A percentile compares a stretch with the other conserved stretches of the same genome.
phyloP scores from a whole-genome alignment of 345 rosid genomes.

The Bretschneidera sinensis region DNA sequence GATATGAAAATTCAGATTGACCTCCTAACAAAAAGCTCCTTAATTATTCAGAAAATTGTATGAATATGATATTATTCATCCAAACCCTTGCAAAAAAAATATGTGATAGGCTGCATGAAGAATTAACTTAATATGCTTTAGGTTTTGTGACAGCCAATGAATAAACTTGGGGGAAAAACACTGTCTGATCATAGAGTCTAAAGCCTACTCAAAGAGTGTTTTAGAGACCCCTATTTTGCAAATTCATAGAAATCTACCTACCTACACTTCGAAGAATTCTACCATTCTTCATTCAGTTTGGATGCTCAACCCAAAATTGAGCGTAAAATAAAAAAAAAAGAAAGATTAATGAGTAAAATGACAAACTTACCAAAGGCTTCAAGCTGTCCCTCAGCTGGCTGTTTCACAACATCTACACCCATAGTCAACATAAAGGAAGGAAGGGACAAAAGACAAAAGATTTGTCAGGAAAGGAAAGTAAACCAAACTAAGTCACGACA shows the following conservation, averaged over 20 bases:
- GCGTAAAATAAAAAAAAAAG: not conserved
- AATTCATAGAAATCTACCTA: not conserved
- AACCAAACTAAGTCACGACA: not conserved
- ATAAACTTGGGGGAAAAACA: not conserved
- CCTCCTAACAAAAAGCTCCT: too few relatives aligned
- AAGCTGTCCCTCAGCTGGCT: conserved; percentile 58
- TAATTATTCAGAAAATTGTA: too few relatives aligned
- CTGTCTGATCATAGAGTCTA: too few relatives aligned
- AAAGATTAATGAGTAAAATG: not conserved
- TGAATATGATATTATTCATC: too few relatives aligned
- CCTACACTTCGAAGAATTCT: too few relatives aligned
- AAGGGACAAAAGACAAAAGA: not conserved
- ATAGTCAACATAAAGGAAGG: conserved; percentile 6
- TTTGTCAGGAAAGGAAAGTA: not conserved
- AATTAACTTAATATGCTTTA: too few relatives aligned
- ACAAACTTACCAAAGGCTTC: conserved; percentile 69
- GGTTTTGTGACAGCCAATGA: too few relatives aligned
- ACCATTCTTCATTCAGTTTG: not conserved
- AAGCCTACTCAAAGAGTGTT: too few relatives aligned
- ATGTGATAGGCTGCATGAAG: too few relatives aligned
- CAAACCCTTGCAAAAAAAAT: not conserved
- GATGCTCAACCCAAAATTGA: not conserved
- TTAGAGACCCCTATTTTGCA: too few relatives aligned
- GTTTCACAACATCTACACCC: conserved; percentile 53
- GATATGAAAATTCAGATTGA: too few relatives aligned